phyloP scores from a whole-genome alignment of 2,329 filamentous ascomycete species.

The Bipolaris sorokiniana region DNA sequence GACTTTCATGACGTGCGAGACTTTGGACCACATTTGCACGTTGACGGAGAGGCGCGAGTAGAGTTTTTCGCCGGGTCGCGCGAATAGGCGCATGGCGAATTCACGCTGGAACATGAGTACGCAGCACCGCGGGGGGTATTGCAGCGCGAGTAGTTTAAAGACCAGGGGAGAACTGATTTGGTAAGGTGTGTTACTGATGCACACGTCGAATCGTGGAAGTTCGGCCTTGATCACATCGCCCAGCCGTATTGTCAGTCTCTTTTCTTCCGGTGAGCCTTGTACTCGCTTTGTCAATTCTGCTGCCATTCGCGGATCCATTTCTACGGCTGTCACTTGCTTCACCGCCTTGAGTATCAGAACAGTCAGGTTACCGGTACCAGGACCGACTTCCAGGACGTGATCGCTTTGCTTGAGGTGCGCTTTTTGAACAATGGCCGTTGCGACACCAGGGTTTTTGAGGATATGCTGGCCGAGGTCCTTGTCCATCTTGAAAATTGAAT shows the following conservation, averaged over 20 bases:
- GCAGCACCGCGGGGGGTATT: constrained; percentile 79
- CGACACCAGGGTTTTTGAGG: constrained; percentile 87
- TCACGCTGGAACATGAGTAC: constrained; percentile 98
- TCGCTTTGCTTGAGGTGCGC: constrained; percentile 88
- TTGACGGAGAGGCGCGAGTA: constrained; percentile 93
- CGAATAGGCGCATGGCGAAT: constrained; percentile 88
- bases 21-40: constrained; percentile 86
- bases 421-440: constrained; percentile 83
- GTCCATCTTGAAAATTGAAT: constrained; percentile 98
- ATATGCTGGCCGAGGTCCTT: constrained; percentile 90
- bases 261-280: constrained; percentile 78
- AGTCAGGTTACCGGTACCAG: constrained; percentile 87
- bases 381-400: constrained; percentile 87
- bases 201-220: constrained; percentile 76
- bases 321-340: constrained; percentile 82
- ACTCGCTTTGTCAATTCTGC: constrained; percentile 94
- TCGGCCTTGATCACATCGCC: constrained; percentile 92
- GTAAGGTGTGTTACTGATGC: constrained; percentile 79
- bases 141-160: constrained; percentile 84
- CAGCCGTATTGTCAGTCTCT: constrained; percentile 83
- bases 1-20: constrained; percentile 83
- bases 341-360: constrained; percentile 87
- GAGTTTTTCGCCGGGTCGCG: constrained; percentile 83
- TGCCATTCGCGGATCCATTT: constrained; percentile 95
- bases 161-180: constrained; percentile 89